Percentiles rank a stretch among this genome's conserved stretches.
Evolutionary conservation across 176 grass and related monocot genomes (phyloP).

Genomic region (Hordeum vulgare): DNA sequence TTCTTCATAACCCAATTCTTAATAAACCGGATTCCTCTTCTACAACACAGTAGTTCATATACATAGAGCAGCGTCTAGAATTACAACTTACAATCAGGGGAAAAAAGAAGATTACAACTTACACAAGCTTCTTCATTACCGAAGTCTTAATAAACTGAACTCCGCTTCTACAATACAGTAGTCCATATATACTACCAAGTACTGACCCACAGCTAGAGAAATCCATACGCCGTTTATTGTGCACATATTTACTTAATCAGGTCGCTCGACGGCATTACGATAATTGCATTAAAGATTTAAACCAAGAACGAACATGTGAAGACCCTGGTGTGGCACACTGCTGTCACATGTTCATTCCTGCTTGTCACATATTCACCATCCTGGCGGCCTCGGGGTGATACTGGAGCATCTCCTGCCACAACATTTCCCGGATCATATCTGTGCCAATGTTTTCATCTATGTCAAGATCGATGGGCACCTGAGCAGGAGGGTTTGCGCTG

Average conservation of each 20-base stretch:
- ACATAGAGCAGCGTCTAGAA: slow-evolving; percentile 7
- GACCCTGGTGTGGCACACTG: neutral
- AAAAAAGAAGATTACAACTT: slow-evolving; percentile 25
- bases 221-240: slow-evolving; percentile 15
- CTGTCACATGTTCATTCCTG: slow-evolving; percentile 33
- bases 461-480: slow-evolving; percentile 42
- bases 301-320: slow-evolving; percentile 29
- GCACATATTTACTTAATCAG: slow-evolving; percentile 34
- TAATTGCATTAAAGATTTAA: slow-evolving; percentile 6
- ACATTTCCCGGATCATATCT: slow-evolving; percentile 52
- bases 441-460: slow-evolving; percentile 49
- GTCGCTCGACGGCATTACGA: neutral
- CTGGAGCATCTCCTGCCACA: slow-evolving; percentile 58
- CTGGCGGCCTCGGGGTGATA: slow-evolving; percentile 33
- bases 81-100: slow-evolving; percentile 7
- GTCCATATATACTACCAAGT: slow-evolving; percentile 23
- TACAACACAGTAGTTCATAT: slow-evolving; percentile 32
- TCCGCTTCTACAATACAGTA: slow-evolving; percentile 28
- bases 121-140: neutral
- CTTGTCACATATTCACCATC: slow-evolving; percentile 34
- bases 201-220: neutral
- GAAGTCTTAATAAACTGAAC: slow-evolving; percentile 13
- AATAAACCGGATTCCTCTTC: slow-evolving; percentile 2
- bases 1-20: neutral
- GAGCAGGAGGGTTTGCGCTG: slow-evolving; percentile 43